phyloP scores from a whole-genome alignment of 2,329 filamentous ascomycete genomes.

The Lasiodiplodia theobromae region DNA sequence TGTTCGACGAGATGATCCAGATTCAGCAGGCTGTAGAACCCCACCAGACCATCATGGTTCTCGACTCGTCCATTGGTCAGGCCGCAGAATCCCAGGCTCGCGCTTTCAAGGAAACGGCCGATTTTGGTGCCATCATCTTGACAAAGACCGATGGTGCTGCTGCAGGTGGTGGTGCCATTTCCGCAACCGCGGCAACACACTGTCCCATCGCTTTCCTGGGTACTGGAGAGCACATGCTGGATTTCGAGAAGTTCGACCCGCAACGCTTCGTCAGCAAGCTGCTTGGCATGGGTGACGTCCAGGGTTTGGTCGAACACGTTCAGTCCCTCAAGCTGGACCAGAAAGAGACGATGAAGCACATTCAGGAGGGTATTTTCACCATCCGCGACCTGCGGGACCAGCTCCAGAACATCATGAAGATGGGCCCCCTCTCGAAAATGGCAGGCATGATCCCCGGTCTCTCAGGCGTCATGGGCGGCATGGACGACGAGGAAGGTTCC shows the following conservation, averaged over 20 bases:
- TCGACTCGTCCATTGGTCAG: conserved; percentile 96
- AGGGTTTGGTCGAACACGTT: conserved; percentile 93
- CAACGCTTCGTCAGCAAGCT: conserved; percentile 93
- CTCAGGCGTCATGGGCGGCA: conserved; percentile 89
- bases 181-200: conserved; percentile 92
- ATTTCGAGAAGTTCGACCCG: conserved; percentile 90
- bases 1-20: conserved; percentile 98
- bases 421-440: conserved; percentile 97
- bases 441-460: conserved; percentile 98
- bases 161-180: conserved; percentile 94
- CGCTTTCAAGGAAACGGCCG: conserved; percentile 95
- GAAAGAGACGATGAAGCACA: conserved; percentile 99
- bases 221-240: conserved; percentile 96
- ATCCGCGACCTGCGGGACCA: conserved; percentile 94
- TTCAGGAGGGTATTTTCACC: conserved; percentile 95
- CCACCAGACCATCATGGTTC: conserved; percentile 97
- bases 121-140: conserved; percentile 98
- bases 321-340: conserved; percentile 95
- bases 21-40: conserved; percentile 90
- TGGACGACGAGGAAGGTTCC: conserved; percentile 96
- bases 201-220: conserved; percentile 98
- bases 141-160: conserved; percentile 98
- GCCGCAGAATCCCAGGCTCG: conserved; percentile 93
- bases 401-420: conserved; percentile 98
- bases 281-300: conserved; percentile 96